Evolutionary conservation across 768 basidiomycete genomes (phyloP).

Genomic region (Termitomyces heimii): DNA sequence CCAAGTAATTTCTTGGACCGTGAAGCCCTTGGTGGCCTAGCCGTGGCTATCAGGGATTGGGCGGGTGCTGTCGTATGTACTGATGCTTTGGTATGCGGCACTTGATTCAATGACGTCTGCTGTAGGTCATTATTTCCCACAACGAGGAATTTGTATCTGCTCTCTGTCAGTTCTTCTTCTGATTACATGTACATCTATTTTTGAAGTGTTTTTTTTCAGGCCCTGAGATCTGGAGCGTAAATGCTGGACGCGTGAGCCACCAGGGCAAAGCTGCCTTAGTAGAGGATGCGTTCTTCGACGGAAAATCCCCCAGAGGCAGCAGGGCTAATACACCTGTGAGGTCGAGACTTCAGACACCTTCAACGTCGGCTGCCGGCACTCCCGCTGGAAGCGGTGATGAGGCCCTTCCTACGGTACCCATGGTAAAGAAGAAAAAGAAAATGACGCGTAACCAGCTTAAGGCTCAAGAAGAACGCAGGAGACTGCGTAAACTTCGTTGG

Average conservation of each 20-base stretch:
- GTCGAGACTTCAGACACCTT: conserved; percentile 67
- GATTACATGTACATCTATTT: conserved; percentile 1
- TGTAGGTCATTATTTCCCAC: conserved; percentile 91
- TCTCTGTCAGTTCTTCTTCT: conserved; percentile 51
- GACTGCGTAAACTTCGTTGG: conserved; percentile 78
- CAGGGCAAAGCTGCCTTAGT: conserved; percentile 84
- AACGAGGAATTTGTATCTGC: conserved; percentile 85
- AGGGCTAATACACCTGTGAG: conserved; percentile 64
- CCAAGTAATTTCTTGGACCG: conserved; percentile 97
- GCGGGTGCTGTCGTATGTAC: conserved; percentile 75
- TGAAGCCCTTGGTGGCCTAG: conserved; percentile 90
- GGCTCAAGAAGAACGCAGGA: conserved; percentile 80
- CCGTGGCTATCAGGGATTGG: conserved; percentile 95
- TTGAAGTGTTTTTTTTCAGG: conserved; percentile 34
- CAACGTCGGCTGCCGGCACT: conserved; percentile 64
- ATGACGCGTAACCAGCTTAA: conserved; percentile 85
- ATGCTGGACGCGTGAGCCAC: conserved; percentile 76
- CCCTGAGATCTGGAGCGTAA: conserved; percentile 94
- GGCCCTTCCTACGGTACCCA: conserved; percentile 30
- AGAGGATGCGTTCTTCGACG: conserved; percentile 77
- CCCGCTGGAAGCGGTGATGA: conserved; percentile 79
- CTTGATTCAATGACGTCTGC: not conserved
- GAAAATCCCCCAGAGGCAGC: conserved; percentile 65
- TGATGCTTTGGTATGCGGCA: conserved; percentile 4
- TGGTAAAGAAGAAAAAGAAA: conserved; percentile 83